phyloP scores from a whole-genome alignment of 495 filamentous ascomycete species.

The Annulohypoxylon nitens region DNA sequence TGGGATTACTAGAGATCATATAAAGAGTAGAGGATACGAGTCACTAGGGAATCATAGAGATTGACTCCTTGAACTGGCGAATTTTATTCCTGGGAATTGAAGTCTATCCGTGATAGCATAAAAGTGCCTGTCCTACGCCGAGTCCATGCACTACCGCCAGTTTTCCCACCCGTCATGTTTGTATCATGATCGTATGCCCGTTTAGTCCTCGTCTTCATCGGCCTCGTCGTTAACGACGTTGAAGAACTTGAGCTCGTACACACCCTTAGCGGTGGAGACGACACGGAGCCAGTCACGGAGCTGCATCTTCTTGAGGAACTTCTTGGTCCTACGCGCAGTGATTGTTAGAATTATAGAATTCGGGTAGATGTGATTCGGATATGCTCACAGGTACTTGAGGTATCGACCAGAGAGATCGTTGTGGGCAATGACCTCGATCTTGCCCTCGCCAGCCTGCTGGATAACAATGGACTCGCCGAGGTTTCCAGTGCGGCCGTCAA shows the following conservation, averaged over 20 bases:
- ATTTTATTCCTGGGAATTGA: conserved; percentile 38
- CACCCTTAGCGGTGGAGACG: conserved; percentile 94
- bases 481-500: conserved; percentile 97
- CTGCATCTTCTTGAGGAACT: conserved; percentile 99
- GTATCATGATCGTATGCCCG: conserved; percentile 19
- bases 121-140: conserved; percentile 36
- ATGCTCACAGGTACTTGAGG: conserved; percentile 96
- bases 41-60: background rate
- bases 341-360: conserved; percentile 24
- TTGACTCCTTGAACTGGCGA: conserved; percentile 29
- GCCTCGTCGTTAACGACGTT: conserved; percentile 98
- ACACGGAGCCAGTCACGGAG: conserved; percentile 99
- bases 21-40: conserved; percentile 1
- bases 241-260: conserved; percentile 99
- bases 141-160: conserved; percentile 38
- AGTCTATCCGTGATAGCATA: conserved; percentile 42
- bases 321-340: conserved; percentile 84
- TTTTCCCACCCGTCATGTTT: conserved; percentile 24
- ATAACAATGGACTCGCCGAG: conserved; percentile 94
- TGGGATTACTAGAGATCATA: background rate
- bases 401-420: conserved; percentile 98
- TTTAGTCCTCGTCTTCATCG: conserved; percentile 98
- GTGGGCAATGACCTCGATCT: conserved; percentile 97
- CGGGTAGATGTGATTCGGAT: background rate
- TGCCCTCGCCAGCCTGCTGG: conserved; percentile 90